These are phyloP conservation scores for Nigrospora osmanthi DNA, from an alignment of 2,329 filamentous ascomycete species.

Conservation along the genomic window DNA sequence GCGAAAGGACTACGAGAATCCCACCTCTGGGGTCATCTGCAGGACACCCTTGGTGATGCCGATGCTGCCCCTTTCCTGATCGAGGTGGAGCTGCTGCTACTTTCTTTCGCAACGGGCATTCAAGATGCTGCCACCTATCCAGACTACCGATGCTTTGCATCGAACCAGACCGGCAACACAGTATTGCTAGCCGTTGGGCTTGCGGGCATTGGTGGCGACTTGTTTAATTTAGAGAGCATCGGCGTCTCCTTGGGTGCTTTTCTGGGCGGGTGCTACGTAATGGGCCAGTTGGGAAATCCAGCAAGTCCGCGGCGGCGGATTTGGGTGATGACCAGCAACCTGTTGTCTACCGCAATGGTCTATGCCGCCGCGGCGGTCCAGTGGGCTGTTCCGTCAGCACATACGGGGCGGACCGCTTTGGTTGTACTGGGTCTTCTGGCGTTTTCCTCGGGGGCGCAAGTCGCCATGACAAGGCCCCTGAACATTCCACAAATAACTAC, in stretches of 20 bases:
- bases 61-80: not conserved
- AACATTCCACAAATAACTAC: slow-evolving; percentile 1
- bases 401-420: not conserved
- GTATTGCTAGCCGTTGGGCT: not conserved
- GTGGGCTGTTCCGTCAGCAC: not conserved
- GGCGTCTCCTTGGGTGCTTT: not conserved
- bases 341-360: not conserved
- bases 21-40: too few species aligned
- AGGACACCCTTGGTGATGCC: not conserved
- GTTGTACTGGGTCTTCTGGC: not conserved
- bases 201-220: not conserved
- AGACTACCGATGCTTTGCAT: not conserved
- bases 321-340: not conserved
- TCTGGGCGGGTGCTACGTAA: not conserved
- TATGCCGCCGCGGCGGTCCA: not conserved
- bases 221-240: not conserved
- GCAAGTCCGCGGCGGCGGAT: not conserved
- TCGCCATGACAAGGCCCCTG: not conserved
- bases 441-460: not conserved
- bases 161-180: not conserved
- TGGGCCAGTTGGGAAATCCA: not conserved
- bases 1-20: too few species aligned
- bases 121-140: not conserved
- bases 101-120: not conserved
- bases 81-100: not conserved